Evolutionary conservation across 1,139 yeast genomes (phyloP), one percentile per base, ranked within the genome.

Genomic region (Candida labiduridarum): DNA sequence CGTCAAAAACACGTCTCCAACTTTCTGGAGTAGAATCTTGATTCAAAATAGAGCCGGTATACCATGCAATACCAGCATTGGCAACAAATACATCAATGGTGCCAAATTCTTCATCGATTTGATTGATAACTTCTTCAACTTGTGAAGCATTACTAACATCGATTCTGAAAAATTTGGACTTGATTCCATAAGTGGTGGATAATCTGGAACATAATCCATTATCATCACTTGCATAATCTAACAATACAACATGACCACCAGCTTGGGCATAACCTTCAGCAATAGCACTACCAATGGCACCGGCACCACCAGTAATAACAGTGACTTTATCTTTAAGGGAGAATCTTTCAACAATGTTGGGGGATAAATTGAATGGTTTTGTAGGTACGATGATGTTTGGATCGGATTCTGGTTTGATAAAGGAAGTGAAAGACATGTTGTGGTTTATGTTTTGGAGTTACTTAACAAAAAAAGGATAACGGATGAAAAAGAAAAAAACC

Each of bases 51-150:
- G 85, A 74, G n/a, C 94, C 96, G 29, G 83, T 80, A 44, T 83
- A 78, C 94, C 95, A 89, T 15, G 90, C 87, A 41, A 87, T 81
- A 52, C 96, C 96, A 16, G 96, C 96, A 66, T 89, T 89, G 62
- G 96, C 94, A 29, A 89, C 92, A 65, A 88, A 85, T 30, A 87
- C 78, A 64, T 89, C 96, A 56, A 89, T 82, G 50, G 81, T 79
- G 29, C 82, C 82, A 66, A 89, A 89, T 59, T 89, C 95, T 56
- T 72, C 59, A 55, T 76, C 80, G 52, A 85, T 84, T 59, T 78
- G 76, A 25, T 66, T 63, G 47, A 89, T 72, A 6, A 84, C 82
- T 40, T 63, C 61, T 59, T 80, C 79, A 29, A 87, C 92, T 25
- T 76, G 76, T 15, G 77, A 79, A 38, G 80, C 71, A 54, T 82